Percentiles rank a stretch among this genome's conserved stretches.
Evolutionary conservation across 1,139 yeast genomes (phyloP).

Genomic region (Protomyces gravidus): DNA sequence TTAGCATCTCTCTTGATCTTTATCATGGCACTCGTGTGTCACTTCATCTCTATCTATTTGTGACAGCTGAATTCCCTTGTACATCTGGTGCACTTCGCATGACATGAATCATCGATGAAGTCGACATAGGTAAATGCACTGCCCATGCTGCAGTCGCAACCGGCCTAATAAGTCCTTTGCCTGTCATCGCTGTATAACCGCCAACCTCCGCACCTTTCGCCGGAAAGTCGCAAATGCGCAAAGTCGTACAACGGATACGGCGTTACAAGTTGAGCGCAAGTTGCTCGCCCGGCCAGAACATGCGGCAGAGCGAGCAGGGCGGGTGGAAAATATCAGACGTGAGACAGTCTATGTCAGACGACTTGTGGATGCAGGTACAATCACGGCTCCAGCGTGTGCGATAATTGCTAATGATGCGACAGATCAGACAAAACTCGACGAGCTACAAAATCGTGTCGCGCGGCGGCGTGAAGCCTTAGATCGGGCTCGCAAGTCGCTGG

Average conservation of each 20-base stretch:
- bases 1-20: too few species aligned
- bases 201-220: not conserved
- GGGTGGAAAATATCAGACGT: slow-evolving; percentile 6
- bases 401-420: not conserved
- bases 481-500: not conserved
- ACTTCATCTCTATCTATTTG: too few species aligned
- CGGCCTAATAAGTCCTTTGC: not conserved
- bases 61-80: too few species aligned
- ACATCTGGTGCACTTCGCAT: too few species aligned
- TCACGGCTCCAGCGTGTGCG: not conserved
- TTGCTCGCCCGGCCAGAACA: not conserved
- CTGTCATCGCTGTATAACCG: not conserved
- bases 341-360: slow-evolving; percentile 6
- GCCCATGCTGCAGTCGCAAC: slow-evolving; percentile 1
- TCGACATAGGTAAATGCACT: not conserved
- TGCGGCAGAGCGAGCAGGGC: not conserved
- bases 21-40: too few species aligned
- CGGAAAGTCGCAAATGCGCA: not conserved
- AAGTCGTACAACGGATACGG: not conserved
- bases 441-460: slow-evolving; percentile 12
- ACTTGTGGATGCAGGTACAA: slow-evolving; percentile 2
- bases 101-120: too few species aligned
- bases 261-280: not conserved
- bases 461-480: slow-evolving; percentile 19
- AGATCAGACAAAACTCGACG: slow-evolving; percentile 14